Percentiles rank a stretch among this genome's conserved stretches.
phyloP scores from a whole-genome alignment of 371 early-diverging fungal species.

The Mucor ambiguus region DNA sequence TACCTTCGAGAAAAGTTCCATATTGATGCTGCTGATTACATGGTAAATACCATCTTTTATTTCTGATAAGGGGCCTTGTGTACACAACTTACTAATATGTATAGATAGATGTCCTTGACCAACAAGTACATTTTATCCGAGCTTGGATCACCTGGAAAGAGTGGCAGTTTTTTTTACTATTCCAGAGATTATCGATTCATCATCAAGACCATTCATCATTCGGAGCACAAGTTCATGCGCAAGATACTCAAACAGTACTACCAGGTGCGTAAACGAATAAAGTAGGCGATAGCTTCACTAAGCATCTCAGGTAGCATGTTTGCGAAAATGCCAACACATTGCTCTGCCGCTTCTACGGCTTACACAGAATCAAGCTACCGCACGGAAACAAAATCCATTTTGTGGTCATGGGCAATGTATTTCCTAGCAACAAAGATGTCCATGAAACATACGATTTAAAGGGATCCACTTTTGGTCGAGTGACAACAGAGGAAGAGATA shows the following conservation, averaged over 20 bases:
- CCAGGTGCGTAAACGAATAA: conserved; percentile 44
- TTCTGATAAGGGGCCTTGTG: background rate
- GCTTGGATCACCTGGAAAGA: conserved; percentile 92
- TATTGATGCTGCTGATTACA: conserved; percentile 90
- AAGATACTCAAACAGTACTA: conserved; percentile 85
- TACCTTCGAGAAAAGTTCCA: conserved; percentile 82
- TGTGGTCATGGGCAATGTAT: conserved; percentile 98
- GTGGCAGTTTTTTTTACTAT: conserved; percentile 95
- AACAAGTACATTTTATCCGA: conserved; percentile 95
- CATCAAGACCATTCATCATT: conserved; percentile 94
- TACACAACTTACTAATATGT: background rate
- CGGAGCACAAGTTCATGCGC: conserved; percentile 91
- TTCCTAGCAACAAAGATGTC: conserved; percentile 93
- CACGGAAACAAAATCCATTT: conserved; percentile 93
- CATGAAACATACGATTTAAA: conserved; percentile 94
- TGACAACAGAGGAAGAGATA: conserved; percentile 68
- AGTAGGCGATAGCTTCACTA: background rate
- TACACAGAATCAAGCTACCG: conserved; percentile 95
- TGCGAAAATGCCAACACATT: conserved; percentile 89
- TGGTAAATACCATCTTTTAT: conserved; percentile 49
- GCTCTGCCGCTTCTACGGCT: conserved; percentile 90
- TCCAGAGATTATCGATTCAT: conserved; percentile 97
- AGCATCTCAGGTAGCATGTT: conserved; percentile 66
- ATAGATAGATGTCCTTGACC: conserved; percentile 78
- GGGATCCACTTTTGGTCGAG: conserved; percentile 46